Evolutionary conservation across 768 basidiomycete species (phyloP).

Genomic region (Suillus tomentosus): DNA sequence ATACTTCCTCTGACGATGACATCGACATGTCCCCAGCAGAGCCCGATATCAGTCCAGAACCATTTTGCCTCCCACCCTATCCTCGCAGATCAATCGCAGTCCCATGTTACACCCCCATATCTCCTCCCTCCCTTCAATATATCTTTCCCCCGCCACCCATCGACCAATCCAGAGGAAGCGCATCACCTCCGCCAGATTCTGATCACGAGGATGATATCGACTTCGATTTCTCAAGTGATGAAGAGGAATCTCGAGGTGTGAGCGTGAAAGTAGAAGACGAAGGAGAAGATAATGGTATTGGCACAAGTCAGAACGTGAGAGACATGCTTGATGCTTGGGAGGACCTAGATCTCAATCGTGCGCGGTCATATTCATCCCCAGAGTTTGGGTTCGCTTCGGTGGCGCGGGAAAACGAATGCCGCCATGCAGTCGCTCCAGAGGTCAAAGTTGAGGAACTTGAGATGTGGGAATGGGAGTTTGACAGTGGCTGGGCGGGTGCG

Average conservation of each 20-base stretch:
- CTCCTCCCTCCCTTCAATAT: constrained; percentile 26
- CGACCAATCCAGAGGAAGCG: constrained; percentile 41
- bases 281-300: constrained; percentile 29
- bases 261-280: constrained; percentile 22
- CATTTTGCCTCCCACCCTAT: constrained; percentile 57
- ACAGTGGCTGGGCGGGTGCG: constrained; percentile 26
- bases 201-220: constrained; percentile 43
- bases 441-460: constrained; percentile 46
- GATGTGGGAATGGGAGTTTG: constrained; percentile 39
- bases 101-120: constrained; percentile 53
- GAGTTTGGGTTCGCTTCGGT: constrained; percentile 10
- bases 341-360: constrained; percentile 45
- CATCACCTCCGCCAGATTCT: constrained; percentile 73
- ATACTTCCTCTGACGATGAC: constrained; percentile 26
- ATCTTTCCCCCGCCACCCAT: constrained; percentile 26
- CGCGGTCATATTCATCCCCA: constrained; percentile 1
- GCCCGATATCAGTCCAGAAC: constrained; percentile 31
- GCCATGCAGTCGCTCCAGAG: constrained; percentile 34
- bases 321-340: constrained; percentile 74
- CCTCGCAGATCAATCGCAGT: constrained; percentile 60
- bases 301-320: constrained; percentile 64
- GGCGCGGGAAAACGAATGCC: constrained; percentile 24
- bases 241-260: constrained; percentile 4
- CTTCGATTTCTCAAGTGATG: constrained; percentile 31
- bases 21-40: constrained; percentile 21